Evolutionary conservation across 2,329 filamentous ascomycete species (phyloP), one percentile per base, ranked within the genome.

Genomic region (Colletotrichum sidae): DNA sequence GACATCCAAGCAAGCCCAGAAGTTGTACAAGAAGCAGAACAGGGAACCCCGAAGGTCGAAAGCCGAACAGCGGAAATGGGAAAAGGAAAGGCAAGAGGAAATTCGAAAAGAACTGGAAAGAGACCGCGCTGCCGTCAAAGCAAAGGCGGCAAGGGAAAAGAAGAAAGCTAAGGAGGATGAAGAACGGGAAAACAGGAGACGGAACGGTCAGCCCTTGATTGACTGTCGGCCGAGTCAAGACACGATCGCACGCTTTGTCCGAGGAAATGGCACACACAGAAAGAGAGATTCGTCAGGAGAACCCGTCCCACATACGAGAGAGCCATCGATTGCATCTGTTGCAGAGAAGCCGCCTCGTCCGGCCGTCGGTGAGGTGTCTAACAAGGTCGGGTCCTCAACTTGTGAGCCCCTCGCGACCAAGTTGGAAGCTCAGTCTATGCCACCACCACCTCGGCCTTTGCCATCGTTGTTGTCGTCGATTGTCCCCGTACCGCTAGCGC

Each of bases 141-240:
- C 86, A 2, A 80, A 79, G 57, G 72, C 79, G 8, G 80, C 80
- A 2, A 75, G 86, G 33, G 86, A 89, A 44, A 85, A 81, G 75
- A 88, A 86, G 73, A 84, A 81, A 65, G 83, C 81, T 13, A 87
- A 84, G 70, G 85, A 86, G 53, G 73, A 79, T 34, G 80, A 79
- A 8, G 82, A 83, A 63, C 77, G 75, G 49, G 81, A 84, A n/a
- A 81, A 78, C 55, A 86, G 82, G 75, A 84, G 77, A 70, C 83
- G 78, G 67, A 82, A 79, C 58, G 84, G 86, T 0, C 61, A 86
- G 63, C 87, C 87, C 12, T 74, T 88, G 5, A 79, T 85, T n/a
- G 79, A 78, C 11, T 83, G 86, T 5, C 79, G 82, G 41, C 83
- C 86, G 0, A 88, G 86, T 39, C 87, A 89, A 72, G 83, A 83